Base-by-base conservation (phyloP, 257 asterid genomes). In the Mentha longifolia region DNA sequence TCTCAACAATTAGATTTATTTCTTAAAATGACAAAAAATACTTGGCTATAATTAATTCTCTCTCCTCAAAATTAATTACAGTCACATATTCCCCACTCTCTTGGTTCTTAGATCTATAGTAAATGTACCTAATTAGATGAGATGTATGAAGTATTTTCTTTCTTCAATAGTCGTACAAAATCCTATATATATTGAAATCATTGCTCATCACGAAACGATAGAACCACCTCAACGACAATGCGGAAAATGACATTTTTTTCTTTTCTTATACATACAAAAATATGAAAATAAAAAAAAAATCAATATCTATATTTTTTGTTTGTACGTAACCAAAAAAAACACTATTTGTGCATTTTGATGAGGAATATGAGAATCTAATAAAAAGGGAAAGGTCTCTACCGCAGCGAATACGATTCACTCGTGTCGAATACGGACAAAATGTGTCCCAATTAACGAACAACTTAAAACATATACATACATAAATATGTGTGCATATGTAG, bases 341-440 rank as follows among this genome's bases (percentile, higher is more conserved):
- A 25, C 31, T 30, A 47, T 57, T 67, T 74, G 37, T 55, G 70
- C 31, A 54, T 62, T 52, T 64, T 11, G 52, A 17, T 12, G 52
- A 20, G 65, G 61, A 17, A 9, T n/a, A 41, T 41, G 59, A 39
- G 84, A 84, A 84, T 87, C 85, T 73, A 73, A 49, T 43, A 5
- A 72, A 76, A 76, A 73, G 76, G 71, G 74, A 41, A 73, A 77
- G 62, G 42, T 47, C 61, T 47, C 61, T 46, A 12, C 30, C 19
- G 50, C 31, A 59, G 73, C 54, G 90, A 87, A 84, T 81, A 78
- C 73, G 89, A 80, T 80, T 84, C 88, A 80, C 80, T 78, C 85
- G 67, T 80, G 12, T 17, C 19, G 80, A 57, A 71, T 74, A 68
- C 74, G 76, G 89, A 84, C 89, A 82, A 79, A 74, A 62, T 85